These are phyloP conservation scores for Xylaria sp. DNA, from an alignment of 2,329 filamentous ascomycete genomes.

Conservation along the genomic window DNA sequence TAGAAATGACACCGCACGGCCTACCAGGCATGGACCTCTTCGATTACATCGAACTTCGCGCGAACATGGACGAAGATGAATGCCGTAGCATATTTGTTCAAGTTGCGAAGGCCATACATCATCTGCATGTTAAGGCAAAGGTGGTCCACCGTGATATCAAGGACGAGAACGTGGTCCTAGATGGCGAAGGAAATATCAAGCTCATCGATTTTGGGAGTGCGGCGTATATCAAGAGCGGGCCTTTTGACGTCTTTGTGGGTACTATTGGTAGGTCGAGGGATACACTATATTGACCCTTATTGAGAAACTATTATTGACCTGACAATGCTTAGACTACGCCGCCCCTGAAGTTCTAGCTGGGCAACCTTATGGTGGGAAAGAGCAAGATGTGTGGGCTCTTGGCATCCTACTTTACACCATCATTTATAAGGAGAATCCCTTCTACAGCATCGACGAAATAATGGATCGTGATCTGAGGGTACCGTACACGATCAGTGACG, in stretches of 20 bases:
- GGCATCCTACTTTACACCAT: slow-evolving; percentile 98
- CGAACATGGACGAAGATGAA: slow-evolving; percentile 95
- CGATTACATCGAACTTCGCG: slow-evolving; percentile 95
- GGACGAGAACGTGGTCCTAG: slow-evolving; percentile 96
- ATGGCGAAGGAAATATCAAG: slow-evolving; percentile 95
- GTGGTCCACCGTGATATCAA: slow-evolving; percentile 99
- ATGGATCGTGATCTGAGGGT: slow-evolving; percentile 96
- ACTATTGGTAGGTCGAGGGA: slow-evolving; percentile 80
- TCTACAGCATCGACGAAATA: slow-evolving; percentile 99
- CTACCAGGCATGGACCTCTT: slow-evolving; percentile 98
- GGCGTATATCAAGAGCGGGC: slow-evolving; percentile 97
- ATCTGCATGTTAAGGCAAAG: slow-evolving; percentile 87
- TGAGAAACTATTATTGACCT: slow-evolving; percentile 26
- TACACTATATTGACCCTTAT: not conserved
- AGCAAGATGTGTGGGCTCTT: slow-evolving; percentile 98
- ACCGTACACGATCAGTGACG: slow-evolving; percentile 87
- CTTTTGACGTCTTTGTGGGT: slow-evolving; percentile 98
- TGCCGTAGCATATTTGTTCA: slow-evolving; percentile 96
- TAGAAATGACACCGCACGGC: slow-evolving; percentile 96
- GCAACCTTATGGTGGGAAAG: slow-evolving; percentile 90
- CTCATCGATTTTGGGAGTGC: slow-evolving; percentile 98
- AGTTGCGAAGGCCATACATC: slow-evolving; percentile 87
- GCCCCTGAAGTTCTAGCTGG: slow-evolving; percentile 97
- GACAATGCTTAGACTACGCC: slow-evolving; percentile 78
- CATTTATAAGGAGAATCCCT: slow-evolving; percentile 99